A percentile compares a stretch with the other conserved stretches of the same genome.
Evolutionary conservation across 2,329 filamentous ascomycete species (phyloP).

Genomic region (Sclerotiophoma versabilis): DNA sequence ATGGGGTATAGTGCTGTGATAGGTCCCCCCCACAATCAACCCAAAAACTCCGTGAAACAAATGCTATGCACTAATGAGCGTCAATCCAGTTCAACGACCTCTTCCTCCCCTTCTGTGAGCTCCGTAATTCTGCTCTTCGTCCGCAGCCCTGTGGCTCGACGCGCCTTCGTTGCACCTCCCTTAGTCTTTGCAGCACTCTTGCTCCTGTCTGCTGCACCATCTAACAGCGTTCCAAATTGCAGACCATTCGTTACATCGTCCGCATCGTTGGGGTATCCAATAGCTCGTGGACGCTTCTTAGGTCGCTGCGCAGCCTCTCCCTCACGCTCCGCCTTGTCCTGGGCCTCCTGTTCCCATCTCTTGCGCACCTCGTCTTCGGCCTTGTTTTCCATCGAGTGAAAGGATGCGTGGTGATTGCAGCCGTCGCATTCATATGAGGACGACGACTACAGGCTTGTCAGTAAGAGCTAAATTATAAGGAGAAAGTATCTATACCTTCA

Average conservation of each 20-base stretch:
- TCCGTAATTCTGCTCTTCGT: conserved; percentile 29
- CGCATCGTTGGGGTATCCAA: conserved; percentile 25
- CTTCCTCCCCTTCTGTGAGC: conserved; percentile 30
- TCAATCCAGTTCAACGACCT: conserved; percentile 40
- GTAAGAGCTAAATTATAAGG: background rate
- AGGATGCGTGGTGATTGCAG: conserved; percentile 62
- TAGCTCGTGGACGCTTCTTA: conserved; percentile 38
- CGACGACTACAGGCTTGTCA: conserved; percentile 44
- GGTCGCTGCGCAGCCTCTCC: conserved; percentile 23
- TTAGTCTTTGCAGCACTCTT: conserved; percentile 3
- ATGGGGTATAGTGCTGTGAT: conserved; percentile 3
- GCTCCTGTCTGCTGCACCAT: background rate
- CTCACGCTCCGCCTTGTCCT: conserved; percentile 30
- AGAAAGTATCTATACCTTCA: conserved; percentile 52
- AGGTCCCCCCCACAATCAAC: background rate
- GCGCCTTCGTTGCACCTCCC: conserved; percentile 15
- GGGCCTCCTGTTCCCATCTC: conserved; percentile 54
- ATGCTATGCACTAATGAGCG: background rate
- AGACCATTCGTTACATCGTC: background rate
- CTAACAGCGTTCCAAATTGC: background rate
- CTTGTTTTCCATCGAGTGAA: conserved; percentile 62
- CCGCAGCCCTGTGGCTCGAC: conserved; percentile 12
- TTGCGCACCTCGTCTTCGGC: conserved; percentile 56
- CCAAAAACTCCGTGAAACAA: background rate
- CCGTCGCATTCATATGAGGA: conserved; percentile 64